These are phyloP conservation scores for Tuber melanosporum DNA, from an alignment of 495 filamentous ascomycete genomes.

Conservation along the genomic window DNA sequence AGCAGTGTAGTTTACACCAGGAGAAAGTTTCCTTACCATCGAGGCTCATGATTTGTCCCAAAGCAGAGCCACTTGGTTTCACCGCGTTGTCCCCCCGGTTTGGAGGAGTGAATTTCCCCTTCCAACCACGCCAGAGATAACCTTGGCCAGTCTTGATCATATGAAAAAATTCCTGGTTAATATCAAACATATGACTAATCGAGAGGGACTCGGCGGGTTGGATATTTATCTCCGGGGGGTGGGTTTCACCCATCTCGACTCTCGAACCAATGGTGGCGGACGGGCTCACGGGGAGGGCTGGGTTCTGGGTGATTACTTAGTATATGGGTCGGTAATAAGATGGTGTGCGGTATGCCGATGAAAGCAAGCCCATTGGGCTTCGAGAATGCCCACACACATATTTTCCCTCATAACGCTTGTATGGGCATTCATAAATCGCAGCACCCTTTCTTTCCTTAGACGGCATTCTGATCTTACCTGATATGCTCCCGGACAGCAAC, in stretches of 20 bases:
- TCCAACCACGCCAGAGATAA: slow-evolving; percentile 28
- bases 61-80: slow-evolving; percentile 18
- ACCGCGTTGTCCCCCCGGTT: slow-evolving; percentile 6
- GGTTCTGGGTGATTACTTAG: background rate
- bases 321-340: background rate
- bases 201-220: slow-evolving; percentile 17
- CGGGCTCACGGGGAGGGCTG: background rate
- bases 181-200: background rate
- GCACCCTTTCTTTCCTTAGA: background rate
- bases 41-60: background rate
- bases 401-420: background rate
- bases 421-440: background rate
- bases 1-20: slow-evolving; percentile 3
- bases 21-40: slow-evolving; percentile 5
- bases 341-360: background rate
- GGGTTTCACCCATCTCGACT: background rate
- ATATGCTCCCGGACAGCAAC: background rate
- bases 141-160: slow-evolving; percentile 7
- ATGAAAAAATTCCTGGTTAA: slow-evolving; percentile 12
- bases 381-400: background rate
- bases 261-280: background rate
- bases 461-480: background rate
- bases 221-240: slow-evolving; percentile 22
- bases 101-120: slow-evolving; percentile 21
- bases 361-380: background rate